Evolutionary conservation across 345 rosid species (phyloP), one percentile per base, ranked within the genome.

Genomic region (Populus alba): DNA sequence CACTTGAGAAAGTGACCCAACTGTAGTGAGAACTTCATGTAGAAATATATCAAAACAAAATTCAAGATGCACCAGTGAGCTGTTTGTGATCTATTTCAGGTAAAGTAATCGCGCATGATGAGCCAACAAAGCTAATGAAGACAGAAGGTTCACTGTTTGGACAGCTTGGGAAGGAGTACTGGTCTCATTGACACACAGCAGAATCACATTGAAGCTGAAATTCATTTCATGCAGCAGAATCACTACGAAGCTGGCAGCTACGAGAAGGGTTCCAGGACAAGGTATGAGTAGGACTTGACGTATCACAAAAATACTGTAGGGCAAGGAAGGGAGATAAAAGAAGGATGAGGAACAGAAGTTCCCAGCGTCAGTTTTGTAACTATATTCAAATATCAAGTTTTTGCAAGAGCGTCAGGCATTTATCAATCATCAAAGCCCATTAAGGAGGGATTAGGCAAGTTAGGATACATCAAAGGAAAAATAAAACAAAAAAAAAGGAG

Each of bases 121-220:
- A 91, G 81, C 97, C 95, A 3, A 83, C 72, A 85, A 85, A 86
- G 89, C 62, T 92, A 75, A 90, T 89, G 91, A 85, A 90, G 84
- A 79, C 69, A 20, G 97, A 94, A 78, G 80, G 84, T 49, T 95
- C 97, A 0, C 76, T 93, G 80, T 92, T 90, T 27, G 96, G 97
- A 33, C 92, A 86, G 85, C 96, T 95, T 38, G 97, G 91, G 29
- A 87, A 87, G 84, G 98, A 91, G 80, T 89, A 91, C 77, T 91
- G 99, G 97, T 95, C 98, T 47, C 97, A 89, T 78, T 77, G 84
- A 76, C 82, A 88, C 4, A 83, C 94, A 0, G 88, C 92, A 66
- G 91, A 87, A 57, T 82, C 88, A 29, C 87, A 74, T 39, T 88
- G 83, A 86, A 49, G 59, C 67, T n/a, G 23, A 35, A 39, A 39